Base-by-base conservation (phyloP, 2,329 filamentous ascomycete species). In the Polychaeton citri region DNA sequence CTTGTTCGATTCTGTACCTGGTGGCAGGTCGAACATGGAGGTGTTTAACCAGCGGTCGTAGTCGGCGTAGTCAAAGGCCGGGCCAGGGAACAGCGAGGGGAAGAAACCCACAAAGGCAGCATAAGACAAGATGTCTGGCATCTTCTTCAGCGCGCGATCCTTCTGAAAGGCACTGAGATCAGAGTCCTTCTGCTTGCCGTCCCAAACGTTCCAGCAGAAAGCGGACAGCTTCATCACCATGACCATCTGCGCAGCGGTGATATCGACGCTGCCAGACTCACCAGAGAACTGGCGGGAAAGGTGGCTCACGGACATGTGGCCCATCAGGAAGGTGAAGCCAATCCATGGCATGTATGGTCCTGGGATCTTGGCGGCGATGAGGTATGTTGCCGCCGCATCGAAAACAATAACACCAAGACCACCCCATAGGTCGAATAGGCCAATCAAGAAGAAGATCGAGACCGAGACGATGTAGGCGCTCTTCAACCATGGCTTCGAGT, bases 261-360 rank as follows among this genome's bases (percentile, higher is more conserved):
- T 87, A 57, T 98, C 90, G 40, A 94, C 69, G 2, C 64, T 61
- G 26, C 72, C 68, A 0, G 82, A 74, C 42, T 75, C 69, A 47
- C 81, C 69, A 26, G 71, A 64, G 26, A 77, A 72, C 59, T 93
- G 85, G 26, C 92, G 81, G 39, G 74, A 66, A 43, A 98, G 79
- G 58, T 98, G 90, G 57, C 76, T 93, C 50, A 88, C 58, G 32
- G 87, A 88, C 80, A 96, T 83, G 62, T 98, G 88, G 37, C 79
- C 79, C 88, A 98, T 96, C 38, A 94, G 66, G 54, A 93, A 95
- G 34, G 84, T 68, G 59, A 98, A 98, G 40, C 78, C 86, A 34
- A 95, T 69, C 90, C 90, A 98, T 64, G 90, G 90, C 90, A 98
- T 98, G 55, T 88, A 83, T 1, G 85, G 84, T 15, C 85, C 87